A percentile compares a stretch with the other conserved stretches of the same genome.
Evolutionary conservation across 2,329 filamentous ascomycete species (phyloP).

Genomic region (Epichloe glyceriae): DNA sequence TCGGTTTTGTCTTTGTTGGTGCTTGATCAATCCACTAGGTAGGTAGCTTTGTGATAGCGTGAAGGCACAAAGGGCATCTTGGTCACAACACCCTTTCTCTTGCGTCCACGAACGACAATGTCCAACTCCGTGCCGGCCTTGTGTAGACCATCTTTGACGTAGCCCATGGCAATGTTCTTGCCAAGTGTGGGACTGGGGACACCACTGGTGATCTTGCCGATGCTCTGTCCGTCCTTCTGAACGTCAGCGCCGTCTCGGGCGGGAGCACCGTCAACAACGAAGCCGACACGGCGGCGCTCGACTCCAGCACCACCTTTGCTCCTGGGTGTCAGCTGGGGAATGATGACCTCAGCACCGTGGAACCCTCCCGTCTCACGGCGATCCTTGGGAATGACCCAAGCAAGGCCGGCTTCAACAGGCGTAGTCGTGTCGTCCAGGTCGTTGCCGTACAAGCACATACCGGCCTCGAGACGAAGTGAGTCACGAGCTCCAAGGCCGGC

Average conservation of each 20-base stretch:
- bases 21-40: not conserved
- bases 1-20: not conserved
- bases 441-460: slow-evolving; percentile 99
- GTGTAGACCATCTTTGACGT: slow-evolving; percentile 68
- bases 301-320: slow-evolving; percentile 61
- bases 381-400: slow-evolving; percentile 76
- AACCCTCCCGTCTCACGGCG: slow-evolving; percentile 59
- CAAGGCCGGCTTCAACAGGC: slow-evolving; percentile 42
- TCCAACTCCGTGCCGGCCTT: slow-evolving; percentile 74
- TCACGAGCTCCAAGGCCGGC: slow-evolving; percentile 86
- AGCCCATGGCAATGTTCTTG: slow-evolving; percentile 94
- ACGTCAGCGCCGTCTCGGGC: slow-evolving; percentile 83
- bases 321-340: slow-evolving; percentile 62
- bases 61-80: slow-evolving; percentile 83
- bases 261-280: slow-evolving; percentile 74
- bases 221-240: slow-evolving; percentile 48
- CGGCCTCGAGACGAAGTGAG: slow-evolving; percentile 84
- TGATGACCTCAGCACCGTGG: slow-evolving; percentile 68
- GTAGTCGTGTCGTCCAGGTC: slow-evolving; percentile 72
- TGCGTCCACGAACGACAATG: slow-evolving; percentile 64
- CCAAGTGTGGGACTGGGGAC: slow-evolving; percentile 76
- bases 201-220: slow-evolving; percentile 79
- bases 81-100: slow-evolving; percentile 59
- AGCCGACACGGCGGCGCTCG: slow-evolving; percentile 60
- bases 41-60: slow-evolving; percentile 47